Conservation (phyloP, 495 filamentous ascomycete species). For the Pyronema domesticum region DNA sequence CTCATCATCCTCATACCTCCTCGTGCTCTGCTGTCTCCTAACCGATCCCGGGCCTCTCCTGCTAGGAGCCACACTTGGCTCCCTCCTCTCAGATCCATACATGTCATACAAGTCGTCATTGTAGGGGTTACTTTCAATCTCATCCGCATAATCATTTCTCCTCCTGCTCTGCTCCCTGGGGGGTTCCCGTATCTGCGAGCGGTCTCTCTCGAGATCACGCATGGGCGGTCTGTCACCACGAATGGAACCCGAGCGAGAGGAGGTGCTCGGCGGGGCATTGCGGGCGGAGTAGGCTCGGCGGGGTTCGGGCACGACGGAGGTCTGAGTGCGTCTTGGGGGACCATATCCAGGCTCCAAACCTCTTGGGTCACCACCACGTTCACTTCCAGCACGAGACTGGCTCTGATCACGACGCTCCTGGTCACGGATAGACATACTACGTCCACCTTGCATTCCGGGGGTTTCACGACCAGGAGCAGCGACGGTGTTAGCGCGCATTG, state of each 20-base stretch:
- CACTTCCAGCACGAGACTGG: slow-evolving; percentile 22
- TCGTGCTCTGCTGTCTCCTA: slow-evolving; percentile 3
- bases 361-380: slow-evolving; percentile 16
- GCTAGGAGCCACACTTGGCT: slow-evolving; percentile 17
- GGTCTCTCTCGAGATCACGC: slow-evolving; percentile 8
- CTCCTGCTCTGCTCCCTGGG: slow-evolving; percentile 9
- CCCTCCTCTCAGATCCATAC: slow-evolving; percentile 30
- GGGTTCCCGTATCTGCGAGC: slow-evolving; percentile 22
- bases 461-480: slow-evolving; percentile 1
- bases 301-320: slow-evolving; percentile 26
- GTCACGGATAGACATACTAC: slow-evolving; percentile 1
- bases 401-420: slow-evolving; percentile 25
- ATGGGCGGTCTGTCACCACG: slow-evolving; percentile 7
- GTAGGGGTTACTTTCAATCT: slow-evolving; percentile 40
- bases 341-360: slow-evolving; percentile 16
- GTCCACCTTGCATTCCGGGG: slow-evolving; percentile 1
- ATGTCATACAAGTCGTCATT: slow-evolving; percentile 53
- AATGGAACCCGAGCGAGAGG: slow-evolving; percentile 21
- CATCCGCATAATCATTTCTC: slow-evolving; percentile 26
- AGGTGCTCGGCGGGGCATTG: slow-evolving; percentile 20
- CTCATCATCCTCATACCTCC: slow-evolving; percentile 50
- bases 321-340: slow-evolving; percentile 11
- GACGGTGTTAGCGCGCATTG: slow-evolving; percentile 20
- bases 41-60: slow-evolving; percentile 13
- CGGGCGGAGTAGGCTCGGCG: slow-evolving; percentile 36